Base-by-base conservation (phyloP, 1,284 basidiomycete genomes). In the Laetiporus sulphureus region DNA sequence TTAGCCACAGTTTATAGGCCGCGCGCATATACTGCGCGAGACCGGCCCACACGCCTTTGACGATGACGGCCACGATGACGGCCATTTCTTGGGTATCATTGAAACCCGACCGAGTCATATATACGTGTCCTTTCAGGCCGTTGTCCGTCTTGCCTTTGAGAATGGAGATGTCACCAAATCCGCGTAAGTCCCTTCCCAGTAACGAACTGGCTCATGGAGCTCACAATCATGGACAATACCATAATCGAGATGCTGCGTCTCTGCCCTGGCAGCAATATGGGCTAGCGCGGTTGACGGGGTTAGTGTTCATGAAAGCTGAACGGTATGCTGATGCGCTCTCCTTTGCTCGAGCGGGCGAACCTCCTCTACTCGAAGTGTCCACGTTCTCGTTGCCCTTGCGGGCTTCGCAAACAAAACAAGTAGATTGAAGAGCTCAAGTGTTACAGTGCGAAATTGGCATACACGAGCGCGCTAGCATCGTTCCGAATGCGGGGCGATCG, bases 31-130 rank as follows among this genome's bases (percentile, higher is more conserved):
- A 22, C 57, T 61, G 32, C 39, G 50, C 15, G 22, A 42, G n/a
- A 42, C 69, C 5, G 60, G 63, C 1, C 46, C 54, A 0, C 54
- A 61, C 12, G 65, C 60, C 39, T 71, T 73, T 41, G 62, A 68
- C n/a, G 64, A 67, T 36, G 51, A 50, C 10, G 50, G 59, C 15
- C 45, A 58, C 8, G 38, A 55, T 21, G 62, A 63, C 7, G 66
- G 64, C 3, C 39, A 57, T 8, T 71, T 68, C 49, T 68, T 66
- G 63, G 46, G 48, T 4, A 48, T 69, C 8, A 15, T 67, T 2
- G 61, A 64, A 44, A 69, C 69, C 2, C 57, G 69, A n/a, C n/a
- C n/a, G n/a, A n/a, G 2, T 69, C 68, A 0, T 71, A 70, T 47
- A 70, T 71, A 64, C 65, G 68, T 10, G 57, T 69, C 4, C n/a